Evolutionary conservation across 768 basidiomycete genomes (phyloP), one percentile per base, ranked within the genome.

Genomic region (Amanita rubescens): DNA sequence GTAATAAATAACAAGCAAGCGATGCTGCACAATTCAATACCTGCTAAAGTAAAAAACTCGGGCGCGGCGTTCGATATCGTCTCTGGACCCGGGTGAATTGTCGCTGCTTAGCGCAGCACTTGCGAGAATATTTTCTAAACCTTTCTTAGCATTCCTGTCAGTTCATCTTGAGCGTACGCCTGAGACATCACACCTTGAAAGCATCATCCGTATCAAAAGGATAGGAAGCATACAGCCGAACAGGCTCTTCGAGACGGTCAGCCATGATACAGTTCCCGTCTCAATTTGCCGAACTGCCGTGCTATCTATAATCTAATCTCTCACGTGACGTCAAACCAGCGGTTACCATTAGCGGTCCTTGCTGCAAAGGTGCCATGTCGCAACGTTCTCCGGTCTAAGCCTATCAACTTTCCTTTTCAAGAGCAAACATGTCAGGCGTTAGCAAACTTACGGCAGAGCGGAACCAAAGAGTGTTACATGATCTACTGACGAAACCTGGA

Each of bases 21-120:
- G 41, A 39, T 5, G 46, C 6, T 30, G 22, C 37, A 6, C 17
- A 27, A 14, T 3, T 10, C 12, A 41, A 70, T 70, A 67, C 70
- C 65, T 68, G 54, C 87, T 89, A 66, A 87, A 90, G 67, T 87
- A 90, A 63, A 85, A 90, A 0, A 88, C 73, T 15, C 78, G 73
- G 1, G 80, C 79, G 35, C 74, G 75, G 9, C 78, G 73, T 32
- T 82, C 54, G 27, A 79, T 67, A 22, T 80, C 76, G 12, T 77
- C 75, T 52, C 60, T 67, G 32, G 76, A 70, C 17, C 71, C 72
- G 7, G 70, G 63, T 1, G 74, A 54, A 27, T 63, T 61, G 56
- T 61, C 61, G n/a, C 61, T 59, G 8, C 69, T 62, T 32, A 75
- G 56, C 3, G 73, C 64, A 11, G 75, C 64, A 5, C 22, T 12